These are phyloP conservation scores for Coniochaeta hoffmannii DNA, from an alignment of 2,329 filamentous ascomycete species.

Conservation along the genomic window DNA sequence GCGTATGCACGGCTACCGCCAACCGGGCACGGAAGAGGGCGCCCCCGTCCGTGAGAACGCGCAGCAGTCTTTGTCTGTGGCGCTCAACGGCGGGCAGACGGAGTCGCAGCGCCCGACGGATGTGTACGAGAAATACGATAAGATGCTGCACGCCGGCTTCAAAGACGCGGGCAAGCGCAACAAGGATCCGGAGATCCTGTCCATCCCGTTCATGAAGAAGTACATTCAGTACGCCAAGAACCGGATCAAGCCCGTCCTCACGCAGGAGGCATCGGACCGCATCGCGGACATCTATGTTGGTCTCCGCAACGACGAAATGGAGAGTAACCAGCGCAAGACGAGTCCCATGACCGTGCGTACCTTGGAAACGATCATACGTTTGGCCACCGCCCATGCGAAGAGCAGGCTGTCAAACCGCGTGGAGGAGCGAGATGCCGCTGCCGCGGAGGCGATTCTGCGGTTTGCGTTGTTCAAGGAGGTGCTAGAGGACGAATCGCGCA, in stretches of 20 bases:
- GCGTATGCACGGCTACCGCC: slow-evolving; percentile 92
- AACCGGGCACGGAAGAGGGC: slow-evolving; percentile 88
- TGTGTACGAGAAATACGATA: slow-evolving; percentile 93
- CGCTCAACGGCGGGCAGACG: slow-evolving; percentile 68
- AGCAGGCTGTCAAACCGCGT: slow-evolving; percentile 80
- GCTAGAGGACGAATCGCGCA: slow-evolving; percentile 68
- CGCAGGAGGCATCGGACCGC: slow-evolving; percentile 84
- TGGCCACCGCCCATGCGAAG: slow-evolving; percentile 94
- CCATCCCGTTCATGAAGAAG: slow-evolving; percentile 98
- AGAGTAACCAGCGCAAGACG: slow-evolving; percentile 87
- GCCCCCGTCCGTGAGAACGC: slow-evolving; percentile 86
- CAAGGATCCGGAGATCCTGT: slow-evolving; percentile 79
- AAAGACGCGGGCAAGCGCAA: slow-evolving; percentile 66
- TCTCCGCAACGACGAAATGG: slow-evolving; percentile 90
- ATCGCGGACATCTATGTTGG: slow-evolving; percentile 89
- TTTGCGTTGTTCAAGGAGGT: slow-evolving; percentile 98
- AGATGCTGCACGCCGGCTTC: slow-evolving; percentile 91
- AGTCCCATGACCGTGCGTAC: slow-evolving; percentile 96
- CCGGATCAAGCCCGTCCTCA: slow-evolving; percentile 81
- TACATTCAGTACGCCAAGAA: slow-evolving; percentile 98
- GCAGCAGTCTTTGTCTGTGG: slow-evolving; percentile 79
- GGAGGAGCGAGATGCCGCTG: slow-evolving; percentile 79
- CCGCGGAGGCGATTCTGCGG: slow-evolving; percentile 81
- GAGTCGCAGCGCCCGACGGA: slow-evolving; percentile 71
- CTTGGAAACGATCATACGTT: slow-evolving; percentile 93